phyloP scores from a whole-genome alignment of 73 alveolate species.

The Symbiodinium pilosum region DNA sequence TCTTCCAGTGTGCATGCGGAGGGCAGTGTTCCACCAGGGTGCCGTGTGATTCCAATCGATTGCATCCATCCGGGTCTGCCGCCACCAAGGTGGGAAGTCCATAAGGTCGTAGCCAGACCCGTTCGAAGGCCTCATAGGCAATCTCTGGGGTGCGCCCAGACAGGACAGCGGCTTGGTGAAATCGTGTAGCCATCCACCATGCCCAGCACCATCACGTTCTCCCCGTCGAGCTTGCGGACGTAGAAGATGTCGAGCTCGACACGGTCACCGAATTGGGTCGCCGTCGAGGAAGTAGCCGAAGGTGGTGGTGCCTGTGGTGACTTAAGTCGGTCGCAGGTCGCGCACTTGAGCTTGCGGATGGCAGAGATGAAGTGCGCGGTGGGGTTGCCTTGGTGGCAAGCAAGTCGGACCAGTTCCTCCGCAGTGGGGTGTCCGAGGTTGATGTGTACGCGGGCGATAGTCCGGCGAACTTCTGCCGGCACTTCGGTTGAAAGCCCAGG shows the following conservation, averaged over 20 bases:
- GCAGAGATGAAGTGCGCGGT: not conserved
- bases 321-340: not conserved
- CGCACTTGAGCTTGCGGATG: not conserved
- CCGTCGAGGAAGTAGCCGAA: not conserved
- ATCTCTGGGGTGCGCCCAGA: not conserved
- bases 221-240: not conserved
- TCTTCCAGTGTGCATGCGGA: slow-evolving; percentile 14
- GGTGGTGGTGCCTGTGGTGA: not conserved
- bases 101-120: not conserved
- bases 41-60: not conserved
- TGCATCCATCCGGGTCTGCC: not conserved
- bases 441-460: not conserved
- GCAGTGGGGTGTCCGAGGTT: not conserved
- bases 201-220: not conserved
- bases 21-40: not conserved
- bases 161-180: not conserved
- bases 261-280: not conserved
- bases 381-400: not conserved
- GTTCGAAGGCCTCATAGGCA: not conserved
- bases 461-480: not conserved
- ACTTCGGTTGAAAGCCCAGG: not conserved
- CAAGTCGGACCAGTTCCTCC: not conserved
- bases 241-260: not conserved
- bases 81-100: not conserved
- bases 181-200: not conserved